These are phyloP conservation scores for Tubosaeta sp. DNA, from an alignment of 768 basidiomycete genomes.

Conservation along the genomic window DNA sequence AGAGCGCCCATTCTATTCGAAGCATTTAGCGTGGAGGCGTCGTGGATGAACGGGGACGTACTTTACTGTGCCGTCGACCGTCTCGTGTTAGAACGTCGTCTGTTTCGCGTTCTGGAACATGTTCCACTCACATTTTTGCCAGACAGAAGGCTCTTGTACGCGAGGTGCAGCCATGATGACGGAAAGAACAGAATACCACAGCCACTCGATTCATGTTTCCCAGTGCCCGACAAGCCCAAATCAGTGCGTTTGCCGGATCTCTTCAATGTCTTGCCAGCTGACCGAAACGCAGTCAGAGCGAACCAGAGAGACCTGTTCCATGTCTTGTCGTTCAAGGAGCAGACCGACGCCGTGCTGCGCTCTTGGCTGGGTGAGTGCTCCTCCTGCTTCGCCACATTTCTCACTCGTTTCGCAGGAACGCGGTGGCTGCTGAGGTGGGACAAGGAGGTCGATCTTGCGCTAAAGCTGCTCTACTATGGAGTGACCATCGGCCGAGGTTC, in stretches of 20 bases:
- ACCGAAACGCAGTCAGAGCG: conserved; percentile 58
- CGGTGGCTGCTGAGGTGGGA: conserved; percentile 79
- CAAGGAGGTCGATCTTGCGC: conserved; percentile 68
- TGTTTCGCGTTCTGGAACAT: too few relatives aligned
- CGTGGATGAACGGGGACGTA: conserved; percentile 29
- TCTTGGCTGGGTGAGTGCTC: conserved; percentile 65
- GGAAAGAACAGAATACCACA: conserved; percentile 6
- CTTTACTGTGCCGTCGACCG: conserved; percentile 47
- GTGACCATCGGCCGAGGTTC: conserved; percentile 72
- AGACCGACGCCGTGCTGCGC: conserved; percentile 68
- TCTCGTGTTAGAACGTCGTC: conserved; percentile 10
- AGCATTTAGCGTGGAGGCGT: conserved; percentile 4
- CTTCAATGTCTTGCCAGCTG: conserved; percentile 3
- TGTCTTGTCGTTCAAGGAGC: conserved; percentile 68
- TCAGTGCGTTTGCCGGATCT: conserved; percentile 51
- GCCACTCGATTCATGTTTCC: conserved; percentile 44
- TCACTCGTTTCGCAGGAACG: conserved; percentile 50
- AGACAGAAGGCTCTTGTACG: conserved; percentile 57
- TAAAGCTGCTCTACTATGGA: conserved; percentile 69
- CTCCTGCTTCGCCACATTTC: conserved; percentile 3
- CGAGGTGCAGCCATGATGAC: conserved; percentile 33
- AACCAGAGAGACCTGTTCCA: conserved; percentile 82
- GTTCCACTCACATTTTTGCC: conserved; percentile 63
- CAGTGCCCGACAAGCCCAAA: conserved; percentile 78
- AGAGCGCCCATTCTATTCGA: conserved; percentile 80